phyloP scores from a whole-genome alignment of 495 filamentous ascomycete genomes.

The Penicillium cosmopolitanum region DNA sequence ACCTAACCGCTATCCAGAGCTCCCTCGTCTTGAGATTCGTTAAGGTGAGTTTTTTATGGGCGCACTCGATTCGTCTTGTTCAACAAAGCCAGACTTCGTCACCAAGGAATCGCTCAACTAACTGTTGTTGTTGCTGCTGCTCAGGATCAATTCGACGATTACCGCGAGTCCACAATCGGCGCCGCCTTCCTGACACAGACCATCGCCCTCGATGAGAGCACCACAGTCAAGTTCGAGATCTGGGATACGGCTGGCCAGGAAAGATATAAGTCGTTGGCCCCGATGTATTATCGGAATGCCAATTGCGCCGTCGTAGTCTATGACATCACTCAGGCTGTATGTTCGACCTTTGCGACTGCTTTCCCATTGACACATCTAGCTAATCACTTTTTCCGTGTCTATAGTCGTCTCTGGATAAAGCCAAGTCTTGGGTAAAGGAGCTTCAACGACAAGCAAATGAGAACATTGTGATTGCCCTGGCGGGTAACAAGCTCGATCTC shows the following conservation, averaged over 20 bases:
- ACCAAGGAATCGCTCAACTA: conserved; percentile 5
- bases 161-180: conserved; percentile 98
- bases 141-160: conserved; percentile 99
- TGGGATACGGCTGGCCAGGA: conserved; percentile 99
- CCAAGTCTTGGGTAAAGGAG: conserved; percentile 99
- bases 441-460: conserved; percentile 98
- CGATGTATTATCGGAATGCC: conserved; percentile 99
- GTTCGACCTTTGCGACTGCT: conserved; percentile 25
- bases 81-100: no score
- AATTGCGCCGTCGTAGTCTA: conserved; percentile 99
- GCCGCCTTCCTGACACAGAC: conserved; percentile 99
- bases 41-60: conserved; percentile 64
- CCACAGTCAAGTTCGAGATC: conserved; percentile 99
- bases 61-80: no score
- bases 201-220: conserved; percentile 94
- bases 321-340: conserved; percentile 97
- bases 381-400: conserved; percentile 8
- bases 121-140: conserved; percentile 8
- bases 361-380: not conserved
- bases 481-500: conserved; percentile 96
- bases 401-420: conserved; percentile 94
- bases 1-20: conserved; percentile 63
- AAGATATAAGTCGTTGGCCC: conserved; percentile 95
- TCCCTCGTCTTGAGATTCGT: conserved; percentile 97
- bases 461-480: conserved; percentile 97